Evolutionary conservation across 768 basidiomycete genomes (phyloP).

Genomic region (Termitomyces sp.): DNA sequence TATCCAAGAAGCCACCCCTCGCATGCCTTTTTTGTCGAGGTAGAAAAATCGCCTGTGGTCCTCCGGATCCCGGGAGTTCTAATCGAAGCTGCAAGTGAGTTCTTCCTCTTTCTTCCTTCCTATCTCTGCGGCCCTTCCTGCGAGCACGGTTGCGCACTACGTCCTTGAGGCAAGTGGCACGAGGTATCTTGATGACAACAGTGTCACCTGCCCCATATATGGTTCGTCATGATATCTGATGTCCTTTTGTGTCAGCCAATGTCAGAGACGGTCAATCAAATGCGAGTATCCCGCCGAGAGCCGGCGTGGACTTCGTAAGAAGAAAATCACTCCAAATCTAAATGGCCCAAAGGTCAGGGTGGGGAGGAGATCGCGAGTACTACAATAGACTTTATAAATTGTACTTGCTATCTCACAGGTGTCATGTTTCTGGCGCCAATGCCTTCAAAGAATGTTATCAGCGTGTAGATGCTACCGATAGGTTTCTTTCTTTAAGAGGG

Average conservation of each 20-base stretch:
- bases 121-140: constrained; percentile 3
- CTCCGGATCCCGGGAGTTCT: constrained; percentile 44
- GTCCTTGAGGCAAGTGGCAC: constrained; percentile 8
- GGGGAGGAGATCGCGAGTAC: constrained; percentile 11
- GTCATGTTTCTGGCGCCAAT: background rate
- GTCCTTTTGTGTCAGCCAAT: constrained; percentile 51
- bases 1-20: constrained; percentile 52
- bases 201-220: constrained; percentile 3
- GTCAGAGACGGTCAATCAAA: constrained; percentile 59
- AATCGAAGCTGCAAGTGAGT: constrained; percentile 67
- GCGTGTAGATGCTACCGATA: background rate
- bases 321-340: constrained; percentile 23
- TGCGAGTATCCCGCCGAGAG: constrained; percentile 73
- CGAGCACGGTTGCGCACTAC: constrained; percentile 1
- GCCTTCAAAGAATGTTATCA: background rate
- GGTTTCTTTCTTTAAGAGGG: background rate
- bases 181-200: constrained; percentile 5
- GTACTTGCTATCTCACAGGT: background rate
- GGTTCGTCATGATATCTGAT: constrained; percentile 4
- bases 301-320: constrained; percentile 62
- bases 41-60: constrained; percentile 65
- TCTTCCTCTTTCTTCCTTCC: constrained; percentile 2
- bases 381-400: background rate
- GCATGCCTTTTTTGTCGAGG: constrained; percentile 65
- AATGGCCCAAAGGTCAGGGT: constrained; percentile 19